A percentile compares a stretch with the other conserved stretches of the same genome.
Evolutionary conservation across 2,329 filamentous ascomycete genomes (phyloP).

Genomic region (Magnaporthiopsis rhizophila): DNA sequence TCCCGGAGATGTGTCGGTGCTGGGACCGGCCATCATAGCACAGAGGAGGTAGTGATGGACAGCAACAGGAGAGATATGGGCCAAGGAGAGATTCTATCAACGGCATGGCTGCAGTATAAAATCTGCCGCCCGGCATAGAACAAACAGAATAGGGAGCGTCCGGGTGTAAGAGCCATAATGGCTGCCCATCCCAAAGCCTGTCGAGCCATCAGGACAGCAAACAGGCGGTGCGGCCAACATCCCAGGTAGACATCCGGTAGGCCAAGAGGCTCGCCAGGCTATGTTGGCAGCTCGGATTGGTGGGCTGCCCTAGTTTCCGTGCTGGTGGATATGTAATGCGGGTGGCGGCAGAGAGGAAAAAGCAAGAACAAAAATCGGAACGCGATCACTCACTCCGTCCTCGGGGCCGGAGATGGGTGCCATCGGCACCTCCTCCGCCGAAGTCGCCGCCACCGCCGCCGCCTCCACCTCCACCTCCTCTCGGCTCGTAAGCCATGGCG

Average conservation of each 20-base stretch:
- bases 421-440: constrained; percentile 7
- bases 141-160: neutral
- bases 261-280: no score
- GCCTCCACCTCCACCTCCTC: constrained; percentile 10
- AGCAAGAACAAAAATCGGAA: constrained; percentile 6
- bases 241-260: neutral
- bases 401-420: constrained; percentile 9
- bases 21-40: neutral
- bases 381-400: constrained; percentile 15
- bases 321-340: neutral
- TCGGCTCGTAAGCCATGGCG: constrained; percentile 17
- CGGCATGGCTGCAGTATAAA: neutral
- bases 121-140: neutral
- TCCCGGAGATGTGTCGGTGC: no score
- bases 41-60: neutral
- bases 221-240: neutral
- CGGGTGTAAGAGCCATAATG: neutral
- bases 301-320: neutral
- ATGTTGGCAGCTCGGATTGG: neutral
- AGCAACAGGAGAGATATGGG: neutral
- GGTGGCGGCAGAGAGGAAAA: constrained; percentile 2
- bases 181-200: neutral
- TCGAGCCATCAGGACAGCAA: neutral
- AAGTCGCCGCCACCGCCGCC: constrained; percentile 9
- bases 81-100: neutral